These are phyloP conservation scores for Lachnellula willkommii DNA, from an alignment of 2,329 filamentous ascomycete species.

Conservation along the genomic window DNA sequence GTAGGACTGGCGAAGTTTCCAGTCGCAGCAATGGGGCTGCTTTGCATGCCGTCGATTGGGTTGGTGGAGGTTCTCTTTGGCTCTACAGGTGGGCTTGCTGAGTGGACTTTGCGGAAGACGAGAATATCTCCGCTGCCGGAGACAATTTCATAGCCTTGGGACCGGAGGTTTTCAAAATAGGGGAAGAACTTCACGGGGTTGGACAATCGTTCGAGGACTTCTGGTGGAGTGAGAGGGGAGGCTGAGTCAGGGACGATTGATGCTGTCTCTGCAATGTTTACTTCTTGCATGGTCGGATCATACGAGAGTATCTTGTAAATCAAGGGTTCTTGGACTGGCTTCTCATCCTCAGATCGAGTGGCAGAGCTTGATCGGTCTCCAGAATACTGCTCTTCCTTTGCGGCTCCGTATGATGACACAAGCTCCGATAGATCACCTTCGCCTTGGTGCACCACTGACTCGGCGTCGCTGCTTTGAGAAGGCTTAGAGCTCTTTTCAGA, in stretches of 20 bases:
- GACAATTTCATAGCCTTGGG: conserved; percentile 61
- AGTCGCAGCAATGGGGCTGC: conserved; percentile 35
- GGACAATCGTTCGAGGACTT: conserved; percentile 55
- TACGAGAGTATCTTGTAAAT: conserved; percentile 64
- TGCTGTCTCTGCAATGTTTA: conserved; percentile 56
- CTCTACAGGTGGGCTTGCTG: conserved; percentile 22
- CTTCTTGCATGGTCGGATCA: conserved; percentile 51
- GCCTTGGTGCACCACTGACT: conserved; percentile 6
- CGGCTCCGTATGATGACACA: conserved; percentile 12
- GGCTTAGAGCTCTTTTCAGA: background rate
- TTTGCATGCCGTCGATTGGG: conserved; percentile 47
- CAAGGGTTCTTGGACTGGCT: conserved; percentile 17
- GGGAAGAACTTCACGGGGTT: conserved; percentile 62
- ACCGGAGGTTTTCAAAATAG: conserved; percentile 53
- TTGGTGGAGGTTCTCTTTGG: conserved; percentile 42
- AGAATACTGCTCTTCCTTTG: background rate
- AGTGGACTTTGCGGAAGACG: conserved; percentile 58
- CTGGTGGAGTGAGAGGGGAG: conserved; percentile 50
- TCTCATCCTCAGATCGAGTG: background rate
- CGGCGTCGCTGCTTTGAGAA: background rate
- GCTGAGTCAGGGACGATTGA: conserved; percentile 47
- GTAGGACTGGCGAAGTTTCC: conserved; percentile 60
- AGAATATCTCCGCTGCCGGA: conserved; percentile 59
- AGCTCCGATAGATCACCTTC: conserved; percentile 13
- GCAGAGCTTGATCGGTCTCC: background rate